Base-by-base conservation (phyloP, 495 filamentous ascomycete genomes). In the Cercophora samala region DNA sequence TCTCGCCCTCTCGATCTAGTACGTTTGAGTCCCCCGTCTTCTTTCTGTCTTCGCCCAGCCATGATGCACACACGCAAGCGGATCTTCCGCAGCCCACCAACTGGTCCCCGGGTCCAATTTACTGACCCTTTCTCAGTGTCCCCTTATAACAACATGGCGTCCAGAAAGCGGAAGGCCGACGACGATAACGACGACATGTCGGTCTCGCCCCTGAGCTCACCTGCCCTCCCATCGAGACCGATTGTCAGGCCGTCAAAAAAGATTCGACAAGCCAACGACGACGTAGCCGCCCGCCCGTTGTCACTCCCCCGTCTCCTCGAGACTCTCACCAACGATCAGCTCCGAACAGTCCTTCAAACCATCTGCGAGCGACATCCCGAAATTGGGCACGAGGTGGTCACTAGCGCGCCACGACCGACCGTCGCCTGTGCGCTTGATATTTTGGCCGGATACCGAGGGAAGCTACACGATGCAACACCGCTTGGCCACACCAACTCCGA, bases 121-220 rank as follows among this genome's bases (percentile, higher is more conserved):
- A 65, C 73, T 76, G 55, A 78, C 69, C 32, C 56, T 15, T 62
- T 68, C 46, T 62, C 66, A 88, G 87, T 85, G 81, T 85, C 86
- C 69, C 82, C 79, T 70, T 84, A 78, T 78, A 84, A 73, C 78
- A 84, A 73, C 77, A 79, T 73, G 74, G 69, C 80, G 17, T 79
- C 78, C 74, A 86, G 91, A 71, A 97, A 97, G 83, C 89, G 93
- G 79, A 96, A 96, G 82, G 92, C 90, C 66, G 91, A 91, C 68
- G 93, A 96, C 66, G 91, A 95, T 70, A 88, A 89, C 74, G 90
- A 92, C 73, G 90, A 91, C 69, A 96, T 96, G 92, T 93, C 90
- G 42, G 86, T 91, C 54, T 96, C 93, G 54, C 93, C 93, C 0
- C 85, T 86, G 24, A 88, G 82, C 77, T 96, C 92, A 29, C 93